Conservation (phyloP, 495 filamentous ascomycete species). For the Xylaria flabelliformis region DNA sequence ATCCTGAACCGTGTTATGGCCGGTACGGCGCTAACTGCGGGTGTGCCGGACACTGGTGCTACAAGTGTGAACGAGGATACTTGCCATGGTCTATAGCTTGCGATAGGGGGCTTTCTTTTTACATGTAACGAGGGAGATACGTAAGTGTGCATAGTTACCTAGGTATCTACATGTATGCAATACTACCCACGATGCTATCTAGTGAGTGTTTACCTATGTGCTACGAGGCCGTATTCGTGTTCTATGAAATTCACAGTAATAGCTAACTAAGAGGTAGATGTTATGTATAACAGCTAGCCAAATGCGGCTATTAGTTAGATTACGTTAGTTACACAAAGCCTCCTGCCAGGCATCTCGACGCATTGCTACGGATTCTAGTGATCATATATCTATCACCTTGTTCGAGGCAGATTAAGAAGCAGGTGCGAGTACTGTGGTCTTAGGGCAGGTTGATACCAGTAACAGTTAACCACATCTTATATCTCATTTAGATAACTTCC, state of each 20-base stretch:
- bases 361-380: too few species aligned
- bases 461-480: not conserved
- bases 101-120: not conserved
- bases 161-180: not conserved
- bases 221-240: not conserved
- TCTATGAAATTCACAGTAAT: not conserved
- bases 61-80: not conserved
- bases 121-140: not conserved
- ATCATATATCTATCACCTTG: too few species aligned
- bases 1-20: not conserved
- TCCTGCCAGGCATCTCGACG: not conserved
- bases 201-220: not conserved
- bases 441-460: not conserved
- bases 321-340: not conserved
- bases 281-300: too few species aligned
- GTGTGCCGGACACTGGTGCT: not conserved
- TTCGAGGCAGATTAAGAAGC: too few species aligned
- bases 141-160: not conserved
- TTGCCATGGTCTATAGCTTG: not conserved
- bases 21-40: constrained; percentile 2
- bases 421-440: not conserved
- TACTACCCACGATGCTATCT: too few species aligned
- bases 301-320: not conserved
- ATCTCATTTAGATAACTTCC: not conserved
- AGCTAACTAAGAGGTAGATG: too few species aligned